Percentiles rank a stretch among this genome's conserved stretches.
Evolutionary conservation across 2,329 filamentous ascomycete genomes (phyloP).

Genomic region (Aspergillus ustus): DNA sequence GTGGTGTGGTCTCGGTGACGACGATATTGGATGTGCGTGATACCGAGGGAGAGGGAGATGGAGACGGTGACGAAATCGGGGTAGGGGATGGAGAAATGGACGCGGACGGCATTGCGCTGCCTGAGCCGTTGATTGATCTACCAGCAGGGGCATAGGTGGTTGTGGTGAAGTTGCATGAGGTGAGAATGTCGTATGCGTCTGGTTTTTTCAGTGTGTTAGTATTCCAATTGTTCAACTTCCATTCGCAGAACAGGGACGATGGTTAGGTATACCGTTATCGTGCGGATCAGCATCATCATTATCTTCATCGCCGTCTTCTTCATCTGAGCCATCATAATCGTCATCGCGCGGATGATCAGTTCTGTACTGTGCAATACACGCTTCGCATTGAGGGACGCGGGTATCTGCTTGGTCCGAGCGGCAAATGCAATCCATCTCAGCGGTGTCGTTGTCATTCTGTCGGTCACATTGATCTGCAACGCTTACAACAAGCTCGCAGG

Average conservation of each 20-base stretch:
- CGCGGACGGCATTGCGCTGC: not conserved
- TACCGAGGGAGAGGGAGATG: not conserved
- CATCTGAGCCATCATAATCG: constrained; percentile 22
- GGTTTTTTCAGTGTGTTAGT: constrained; percentile 13
- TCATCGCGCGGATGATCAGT: constrained; percentile 18
- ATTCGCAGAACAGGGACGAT: not conserved
- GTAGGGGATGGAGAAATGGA: not conserved
- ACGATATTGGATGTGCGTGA: not conserved
- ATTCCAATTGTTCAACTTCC: not conserved
- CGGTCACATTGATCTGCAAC: constrained; percentile 31
- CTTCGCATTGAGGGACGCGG: constrained; percentile 37
- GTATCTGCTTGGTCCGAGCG: constrained; percentile 31
- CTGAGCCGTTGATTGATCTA: constrained; percentile 24
- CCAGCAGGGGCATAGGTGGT: constrained; percentile 33
- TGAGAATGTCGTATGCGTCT: constrained; percentile 39
- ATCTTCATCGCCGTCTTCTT: constrained; percentile 21
- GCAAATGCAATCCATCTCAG: constrained; percentile 36
- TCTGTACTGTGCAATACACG: constrained; percentile 36
- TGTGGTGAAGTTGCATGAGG: constrained; percentile 32
- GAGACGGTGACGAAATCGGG: not conserved
- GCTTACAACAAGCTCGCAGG: constrained; percentile 31
- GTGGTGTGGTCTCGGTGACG: not conserved
- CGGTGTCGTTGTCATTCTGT: constrained; percentile 26
- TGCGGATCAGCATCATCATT: constrained; percentile 23
- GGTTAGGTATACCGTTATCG: constrained; percentile 31